Evolutionary conservation across 805 yeast genomes (phyloP), one percentile per base, ranked within the genome.

Genomic region (Yarrowia divulgata): DNA sequence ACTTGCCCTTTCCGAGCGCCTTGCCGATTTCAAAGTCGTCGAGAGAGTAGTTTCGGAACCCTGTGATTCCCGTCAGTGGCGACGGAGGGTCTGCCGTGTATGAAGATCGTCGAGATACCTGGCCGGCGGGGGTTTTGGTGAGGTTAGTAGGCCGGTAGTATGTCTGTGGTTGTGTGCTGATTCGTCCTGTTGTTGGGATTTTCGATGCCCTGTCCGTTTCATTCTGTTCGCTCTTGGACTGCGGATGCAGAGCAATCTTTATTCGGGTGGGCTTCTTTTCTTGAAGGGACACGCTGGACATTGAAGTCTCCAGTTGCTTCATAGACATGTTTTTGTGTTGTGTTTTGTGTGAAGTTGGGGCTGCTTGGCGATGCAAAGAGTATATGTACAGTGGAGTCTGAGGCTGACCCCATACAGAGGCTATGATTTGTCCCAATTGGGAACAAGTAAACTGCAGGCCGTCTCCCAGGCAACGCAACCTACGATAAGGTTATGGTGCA

Each of bases 1-100:
- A 88, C 77, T 93, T 92, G 8, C 99, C 99, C 76, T 91, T 92
- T 0, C 98, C 99, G 62, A 94, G 82, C 69, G 89, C 88, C 68
- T 88, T 85, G 18, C 98, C 98, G 52, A 94, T 84, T 73, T 93
- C 97, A 79, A 94, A 94, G 75, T 91, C 95, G 37, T 81, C 79
- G 29, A 88, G 77, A 0, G 83, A 73, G 73, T 81, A 83, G 42
- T 80, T 74, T 18, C 68, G 19, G 57, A 29, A 60, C 8, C 77
- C 71, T 16, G 69, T 64, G 14, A 73, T 64, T 1, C 76, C 75
- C 5, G 69, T 52, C 42, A 73, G 69, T 13, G 75, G 73, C 40
- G 69, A 66, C 8, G 69, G 57, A 9, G 57, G 55, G 48, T 49
- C 68, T 5, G 37, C 14, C 4, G 57, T 18, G 46, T 35, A 39